These are phyloP conservation scores for Ceratocystis eucalypticola DNA, from an alignment of 2,329 filamentous ascomycete genomes.

Conservation along the genomic window DNA sequence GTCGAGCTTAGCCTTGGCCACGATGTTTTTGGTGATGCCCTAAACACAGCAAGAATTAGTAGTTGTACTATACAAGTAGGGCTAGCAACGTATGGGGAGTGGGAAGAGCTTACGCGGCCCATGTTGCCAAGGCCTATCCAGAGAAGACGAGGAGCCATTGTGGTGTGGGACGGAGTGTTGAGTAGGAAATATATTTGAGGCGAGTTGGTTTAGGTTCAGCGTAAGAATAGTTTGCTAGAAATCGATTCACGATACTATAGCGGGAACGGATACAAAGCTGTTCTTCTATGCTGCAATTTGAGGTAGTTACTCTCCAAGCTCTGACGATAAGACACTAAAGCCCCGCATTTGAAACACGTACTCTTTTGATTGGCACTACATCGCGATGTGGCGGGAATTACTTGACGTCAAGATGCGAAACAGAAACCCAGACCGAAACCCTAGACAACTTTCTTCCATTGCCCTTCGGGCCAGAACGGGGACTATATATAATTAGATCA, in stretches of 20 bases:
- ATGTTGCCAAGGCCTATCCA: conserved; percentile 84
- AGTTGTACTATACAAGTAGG: conserved; percentile 5
- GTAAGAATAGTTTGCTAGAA: neutral
- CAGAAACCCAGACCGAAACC: neutral
- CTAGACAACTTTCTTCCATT: neutral
- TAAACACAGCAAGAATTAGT: conserved; percentile 25
- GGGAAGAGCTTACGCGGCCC: conserved; percentile 47
- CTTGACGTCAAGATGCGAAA: neutral
- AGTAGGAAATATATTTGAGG: neutral
- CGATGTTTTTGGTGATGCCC: conserved; percentile 77
- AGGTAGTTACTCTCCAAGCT: neutral
- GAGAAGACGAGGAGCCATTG: conserved; percentile 29
- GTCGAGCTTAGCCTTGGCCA: conserved; percentile 58
- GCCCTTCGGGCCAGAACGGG: neutral
- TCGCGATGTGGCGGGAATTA: neutral
- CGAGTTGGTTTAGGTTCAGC: neutral
- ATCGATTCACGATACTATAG: neutral
- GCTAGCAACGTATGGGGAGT: neutral
- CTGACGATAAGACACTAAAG: neutral
- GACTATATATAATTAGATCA: neutral
- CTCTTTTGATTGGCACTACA: neutral
- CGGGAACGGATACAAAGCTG: neutral
- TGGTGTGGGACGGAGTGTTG: neutral
- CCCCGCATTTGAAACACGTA: neutral
- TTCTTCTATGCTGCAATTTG: neutral